Conservation (phyloP, 2,329 filamentous ascomycete species). For the Claviceps paspali region DNA sequence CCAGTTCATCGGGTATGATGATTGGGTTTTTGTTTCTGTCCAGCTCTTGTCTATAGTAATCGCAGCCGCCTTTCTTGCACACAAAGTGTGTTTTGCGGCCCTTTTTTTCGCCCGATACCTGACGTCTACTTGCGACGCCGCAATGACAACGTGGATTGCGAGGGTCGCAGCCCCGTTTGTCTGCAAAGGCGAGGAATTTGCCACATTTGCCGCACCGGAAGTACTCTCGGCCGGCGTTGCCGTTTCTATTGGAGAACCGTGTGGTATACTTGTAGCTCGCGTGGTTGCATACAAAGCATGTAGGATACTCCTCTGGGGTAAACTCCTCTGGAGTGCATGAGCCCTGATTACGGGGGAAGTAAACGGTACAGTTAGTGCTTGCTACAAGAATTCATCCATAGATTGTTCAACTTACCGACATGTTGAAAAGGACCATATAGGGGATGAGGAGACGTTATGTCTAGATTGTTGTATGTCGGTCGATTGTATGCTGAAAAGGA, state of each 20-base stretch:
- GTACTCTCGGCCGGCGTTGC: background rate
- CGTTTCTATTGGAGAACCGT: background rate
- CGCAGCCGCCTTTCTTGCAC: background rate
- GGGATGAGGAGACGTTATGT: no score
- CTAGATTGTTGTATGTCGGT: no score
- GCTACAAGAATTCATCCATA: no score
- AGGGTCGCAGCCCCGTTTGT: background rate
- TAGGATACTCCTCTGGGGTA: background rate
- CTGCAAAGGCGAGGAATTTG: background rate
- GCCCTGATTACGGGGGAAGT: no score
- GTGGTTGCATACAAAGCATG: background rate
- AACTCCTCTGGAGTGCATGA: no score
- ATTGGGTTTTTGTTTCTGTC: no score
- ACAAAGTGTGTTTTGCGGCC: background rate
- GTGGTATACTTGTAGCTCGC: background rate
- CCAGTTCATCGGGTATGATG: no score
- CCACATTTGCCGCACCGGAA: background rate
- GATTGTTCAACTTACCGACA: no score
- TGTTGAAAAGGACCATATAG: no score
- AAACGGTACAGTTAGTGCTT: no score
- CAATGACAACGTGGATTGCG: background rate
- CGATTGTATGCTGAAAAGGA: no score
- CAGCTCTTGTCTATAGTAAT: background rate
- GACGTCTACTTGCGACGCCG: background rate
- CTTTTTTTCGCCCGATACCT: background rate